Conservation (phyloP, 164 flowering plant species). For the Euptelea pleiosperma region DNA sequence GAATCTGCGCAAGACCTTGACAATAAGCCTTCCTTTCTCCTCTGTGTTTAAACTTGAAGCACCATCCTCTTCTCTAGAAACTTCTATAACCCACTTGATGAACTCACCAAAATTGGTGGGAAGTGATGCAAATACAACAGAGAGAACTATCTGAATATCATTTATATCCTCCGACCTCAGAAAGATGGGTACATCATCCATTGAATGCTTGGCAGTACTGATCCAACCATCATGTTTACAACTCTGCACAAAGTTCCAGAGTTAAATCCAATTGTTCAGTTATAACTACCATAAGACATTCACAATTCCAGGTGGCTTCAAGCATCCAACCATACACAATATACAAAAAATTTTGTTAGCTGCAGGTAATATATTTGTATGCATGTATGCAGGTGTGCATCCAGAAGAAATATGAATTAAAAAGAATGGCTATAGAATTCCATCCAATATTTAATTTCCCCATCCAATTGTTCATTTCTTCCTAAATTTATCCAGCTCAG, state of each 20-base stretch:
- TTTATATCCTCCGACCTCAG: conserved; percentile 53
- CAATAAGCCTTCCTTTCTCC: conserved; percentile 68
- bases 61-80: conserved; percentile 69
- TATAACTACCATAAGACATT: background rate
- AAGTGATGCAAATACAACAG: conserved; percentile 51
- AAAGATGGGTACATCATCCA: conserved; percentile 70
- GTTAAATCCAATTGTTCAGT: background rate
- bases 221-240: conserved; percentile 91
- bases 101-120: conserved; percentile 71
- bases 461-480: too few species aligned
- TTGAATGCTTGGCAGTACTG: conserved; percentile 56
- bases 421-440: too few species aligned
- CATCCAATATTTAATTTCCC: too few species aligned
- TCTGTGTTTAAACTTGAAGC: conserved; percentile 58
- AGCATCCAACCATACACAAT: too few species aligned
- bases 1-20: conserved; percentile 51
- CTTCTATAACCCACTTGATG: conserved; percentile 94
- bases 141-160: conserved; percentile 49
- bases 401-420: too few species aligned
- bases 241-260: conserved; percentile 43
- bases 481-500: too few species aligned
- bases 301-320: too few species aligned
- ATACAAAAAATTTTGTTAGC: too few species aligned
- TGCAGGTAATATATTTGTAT: too few species aligned
- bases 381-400: too few species aligned